phyloP scores from a whole-genome alignment of 208 protist genomes.

The Naegleria fowleri region DNA sequence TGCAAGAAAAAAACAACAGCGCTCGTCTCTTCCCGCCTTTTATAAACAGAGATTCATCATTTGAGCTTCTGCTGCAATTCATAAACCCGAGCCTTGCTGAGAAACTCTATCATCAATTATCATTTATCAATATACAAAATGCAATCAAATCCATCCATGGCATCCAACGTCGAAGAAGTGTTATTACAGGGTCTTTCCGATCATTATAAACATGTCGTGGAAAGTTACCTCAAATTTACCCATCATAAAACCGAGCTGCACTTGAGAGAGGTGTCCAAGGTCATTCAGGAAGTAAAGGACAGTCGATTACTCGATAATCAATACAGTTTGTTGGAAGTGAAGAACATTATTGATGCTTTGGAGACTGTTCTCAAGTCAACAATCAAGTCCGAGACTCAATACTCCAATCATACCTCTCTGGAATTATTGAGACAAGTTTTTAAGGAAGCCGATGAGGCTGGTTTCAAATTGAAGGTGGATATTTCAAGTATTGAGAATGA shows the following conservation, averaged over 20 bases:
- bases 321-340: background rate
- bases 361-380: background rate
- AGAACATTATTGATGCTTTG: background rate
- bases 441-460: background rate
- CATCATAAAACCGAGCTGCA: background rate
- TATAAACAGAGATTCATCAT: too few species aligned
- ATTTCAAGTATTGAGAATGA: conserved; percentile 11
- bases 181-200: background rate
- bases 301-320: background rate
- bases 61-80: too few species aligned
- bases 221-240: background rate
- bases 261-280: background rate
- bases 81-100: too few species aligned
- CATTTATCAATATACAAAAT: too few species aligned
- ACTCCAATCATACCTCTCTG: background rate
- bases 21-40: too few species aligned
- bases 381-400: background rate
- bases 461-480: background rate
- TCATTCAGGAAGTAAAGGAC: background rate
- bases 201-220: background rate
- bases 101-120: too few species aligned
- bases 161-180: too few species aligned
- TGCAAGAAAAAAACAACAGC: too few species aligned
- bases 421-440: conserved; percentile 23
- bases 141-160: too few species aligned